Percentiles rank a stretch among this genome's conserved stretches.
These are phyloP conservation scores for Saturnispora kantuleensis DNA, from an alignment of 805 yeast species.

Conservation along the genomic window DNA sequence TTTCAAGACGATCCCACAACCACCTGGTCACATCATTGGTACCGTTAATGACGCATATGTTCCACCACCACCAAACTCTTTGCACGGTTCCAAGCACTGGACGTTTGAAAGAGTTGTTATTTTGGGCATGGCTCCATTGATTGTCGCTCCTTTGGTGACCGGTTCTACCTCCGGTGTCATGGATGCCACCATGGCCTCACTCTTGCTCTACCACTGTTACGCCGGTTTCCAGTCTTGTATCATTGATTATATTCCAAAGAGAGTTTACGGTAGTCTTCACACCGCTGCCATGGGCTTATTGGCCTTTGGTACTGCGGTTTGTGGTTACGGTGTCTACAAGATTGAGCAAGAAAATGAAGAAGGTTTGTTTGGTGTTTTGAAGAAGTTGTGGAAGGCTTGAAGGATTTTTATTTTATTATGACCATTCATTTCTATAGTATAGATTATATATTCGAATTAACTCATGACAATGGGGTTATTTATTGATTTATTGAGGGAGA, in stretches of 20 bases:
- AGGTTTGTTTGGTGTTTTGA: conserved; percentile 43
- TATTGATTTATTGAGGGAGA: too few relatives aligned
- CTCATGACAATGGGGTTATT: too few relatives aligned
- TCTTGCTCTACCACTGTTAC: conserved; percentile 53
- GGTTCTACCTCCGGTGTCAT: conserved; percentile 42
- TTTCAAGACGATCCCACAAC: conserved; percentile 37
- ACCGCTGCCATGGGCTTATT: conserved; percentile 48
- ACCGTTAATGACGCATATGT: conserved; percentile 64
- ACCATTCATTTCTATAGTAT: background rate
- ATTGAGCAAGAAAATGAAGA: conserved; percentile 57
- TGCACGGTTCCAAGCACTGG: conserved; percentile 71
- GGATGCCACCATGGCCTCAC: conserved; percentile 48
- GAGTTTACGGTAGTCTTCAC: conserved; percentile 63
- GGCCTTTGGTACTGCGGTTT: conserved; percentile 52
- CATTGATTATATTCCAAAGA: conserved; percentile 64
- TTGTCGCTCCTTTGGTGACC: conserved; percentile 49
- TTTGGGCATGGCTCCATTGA: conserved; percentile 52
- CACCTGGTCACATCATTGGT: conserved; percentile 66
- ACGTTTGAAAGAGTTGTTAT: conserved; percentile 55
- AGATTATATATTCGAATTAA: too few relatives aligned
- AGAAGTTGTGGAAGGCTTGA: conserved; percentile 27
- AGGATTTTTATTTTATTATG: too few relatives aligned
- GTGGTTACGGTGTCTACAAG: conserved; percentile 62
- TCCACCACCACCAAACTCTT: conserved; percentile 43
- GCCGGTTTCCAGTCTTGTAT: conserved; percentile 73